These are phyloP conservation scores for Luzula sylvatica DNA, from an alignment of 176 grass and related monocot species.

Conservation along the genomic window DNA sequence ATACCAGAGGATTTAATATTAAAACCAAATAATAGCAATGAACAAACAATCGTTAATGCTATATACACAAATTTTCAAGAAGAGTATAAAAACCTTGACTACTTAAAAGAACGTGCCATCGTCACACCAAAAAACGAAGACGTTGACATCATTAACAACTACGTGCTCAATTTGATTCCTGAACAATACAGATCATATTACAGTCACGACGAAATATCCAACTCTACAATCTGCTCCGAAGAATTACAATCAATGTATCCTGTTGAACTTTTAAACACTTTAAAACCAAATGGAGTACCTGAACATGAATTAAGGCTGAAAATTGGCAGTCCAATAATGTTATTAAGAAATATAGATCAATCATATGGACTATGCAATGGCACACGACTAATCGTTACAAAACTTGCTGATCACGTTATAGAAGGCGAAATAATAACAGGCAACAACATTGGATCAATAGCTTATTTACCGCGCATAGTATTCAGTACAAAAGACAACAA, in stretches of 20 bases:
- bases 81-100: not conserved
- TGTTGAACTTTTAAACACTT: not conserved
- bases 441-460: not conserved
- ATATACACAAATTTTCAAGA: not conserved
- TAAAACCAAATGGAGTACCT: not conserved
- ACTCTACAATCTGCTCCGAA: not conserved
- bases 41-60: not conserved
- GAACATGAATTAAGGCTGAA: not conserved
- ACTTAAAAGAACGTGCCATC: not conserved
- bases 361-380: not conserved
- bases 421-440: not conserved
- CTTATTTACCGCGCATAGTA: not conserved
- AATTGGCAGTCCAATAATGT: not conserved
- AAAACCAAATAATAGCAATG: no score
- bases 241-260: not conserved
- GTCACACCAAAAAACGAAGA: not conserved
- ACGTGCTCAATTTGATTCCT: not conserved
- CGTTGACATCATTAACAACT: not conserved
- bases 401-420: not conserved
- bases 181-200: not conserved
- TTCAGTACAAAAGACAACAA: not conserved
- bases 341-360: constrained; percentile 5
- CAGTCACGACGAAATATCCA: not conserved
- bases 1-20: not conserved
- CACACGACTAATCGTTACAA: not conserved